Conservation (phyloP, 208 protist genomes). For the Trypanosomatidae sp. region DNA sequence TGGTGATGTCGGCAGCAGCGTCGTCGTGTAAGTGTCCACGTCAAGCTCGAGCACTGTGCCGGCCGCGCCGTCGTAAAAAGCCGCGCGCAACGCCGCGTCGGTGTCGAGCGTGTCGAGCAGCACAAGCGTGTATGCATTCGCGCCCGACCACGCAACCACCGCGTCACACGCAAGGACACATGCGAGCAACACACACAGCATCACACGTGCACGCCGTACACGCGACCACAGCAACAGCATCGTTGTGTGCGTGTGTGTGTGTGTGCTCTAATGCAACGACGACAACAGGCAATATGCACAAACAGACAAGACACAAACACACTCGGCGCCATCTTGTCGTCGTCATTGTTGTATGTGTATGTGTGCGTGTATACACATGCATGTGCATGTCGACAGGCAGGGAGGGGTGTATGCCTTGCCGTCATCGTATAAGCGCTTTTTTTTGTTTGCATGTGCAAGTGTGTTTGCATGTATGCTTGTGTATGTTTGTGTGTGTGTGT, state of each 20-base stretch:
- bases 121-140: constrained; percentile 25
- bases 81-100: constrained; percentile 10
- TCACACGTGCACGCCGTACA: neutral
- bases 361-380: too few relatives aligned
- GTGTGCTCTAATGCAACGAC: neutral
- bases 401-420: too few relatives aligned
- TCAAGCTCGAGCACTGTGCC: constrained; percentile 10
- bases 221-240: neutral
- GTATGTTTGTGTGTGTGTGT: too few relatives aligned
- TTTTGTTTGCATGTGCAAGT: too few relatives aligned
- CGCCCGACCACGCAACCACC: constrained; percentile 13
- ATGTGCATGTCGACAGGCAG: too few relatives aligned
- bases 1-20: neutral
- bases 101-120: constrained; percentile 17
- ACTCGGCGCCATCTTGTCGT: too few relatives aligned
- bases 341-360: too few relatives aligned
- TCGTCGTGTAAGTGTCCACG: neutral
- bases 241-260: neutral
- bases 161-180: neutral
- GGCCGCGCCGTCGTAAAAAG: constrained; percentile 28
- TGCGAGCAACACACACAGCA: neutral
- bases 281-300: too few relatives aligned
- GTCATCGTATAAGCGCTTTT: too few relatives aligned
- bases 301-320: too few relatives aligned
- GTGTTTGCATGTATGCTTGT: too few relatives aligned